phyloP scores from a whole-genome alignment of 352 stramenopile genomes.

The Peronosclerospora sorghi region DNA sequence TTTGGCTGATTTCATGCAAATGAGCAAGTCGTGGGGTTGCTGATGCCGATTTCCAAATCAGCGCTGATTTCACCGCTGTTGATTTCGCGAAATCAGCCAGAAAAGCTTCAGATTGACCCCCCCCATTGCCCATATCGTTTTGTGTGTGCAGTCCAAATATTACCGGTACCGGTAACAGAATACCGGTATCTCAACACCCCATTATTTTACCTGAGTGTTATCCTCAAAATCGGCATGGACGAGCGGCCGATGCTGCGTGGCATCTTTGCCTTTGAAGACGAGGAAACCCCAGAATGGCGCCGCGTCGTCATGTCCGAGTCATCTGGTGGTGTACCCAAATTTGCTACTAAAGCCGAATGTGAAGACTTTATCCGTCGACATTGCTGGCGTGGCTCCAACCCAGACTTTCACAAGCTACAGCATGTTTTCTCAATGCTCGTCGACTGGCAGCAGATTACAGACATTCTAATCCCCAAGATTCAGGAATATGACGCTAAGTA shows the following conservation, averaged over 20 bases:
- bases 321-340: slow-evolving; percentile 69
- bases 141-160: no score
- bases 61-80: no score
- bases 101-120: no score
- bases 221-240: no score
- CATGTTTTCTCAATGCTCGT: slow-evolving; percentile 89
- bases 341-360: slow-evolving; percentile 80
- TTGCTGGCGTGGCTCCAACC: slow-evolving; percentile 83
- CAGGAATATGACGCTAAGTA: slow-evolving; percentile 61
- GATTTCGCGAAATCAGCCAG: no score
- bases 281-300: slow-evolving; percentile 73
- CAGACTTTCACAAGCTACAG: slow-evolving; percentile 83
- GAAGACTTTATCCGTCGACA: slow-evolving; percentile 82
- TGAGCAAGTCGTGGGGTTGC: no score
- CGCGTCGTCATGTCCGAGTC: slow-evolving; percentile 58
- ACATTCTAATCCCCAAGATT: slow-evolving; percentile 72
- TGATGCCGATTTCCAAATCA: no score
- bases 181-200: no score
- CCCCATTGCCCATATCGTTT: no score
- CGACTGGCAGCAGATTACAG: slow-evolving; percentile 76
- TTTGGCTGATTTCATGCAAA: no score
- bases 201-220: no score
- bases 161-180: no score
- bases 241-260: slow-evolving; percentile 55
- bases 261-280: slow-evolving; percentile 83